Evolutionary conservation across 371 early-diverging fungal species (phyloP), one percentile per base, ranked within the genome.

Genomic region (Pancytospora philotis): DNA sequence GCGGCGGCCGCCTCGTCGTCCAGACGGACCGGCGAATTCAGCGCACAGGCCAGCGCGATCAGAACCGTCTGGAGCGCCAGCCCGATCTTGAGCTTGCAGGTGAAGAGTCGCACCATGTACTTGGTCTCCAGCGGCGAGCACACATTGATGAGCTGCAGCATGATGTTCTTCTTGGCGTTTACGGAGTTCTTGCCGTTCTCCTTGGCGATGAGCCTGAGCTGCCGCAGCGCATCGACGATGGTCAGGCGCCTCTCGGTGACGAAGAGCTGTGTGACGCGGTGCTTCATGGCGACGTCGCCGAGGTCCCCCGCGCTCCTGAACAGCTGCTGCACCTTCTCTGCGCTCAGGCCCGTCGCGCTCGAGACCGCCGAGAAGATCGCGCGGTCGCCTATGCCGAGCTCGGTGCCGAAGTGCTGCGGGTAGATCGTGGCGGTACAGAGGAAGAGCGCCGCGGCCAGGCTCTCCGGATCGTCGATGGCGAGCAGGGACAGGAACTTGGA

Each of bases 51-150:
- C 41, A 82, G 55, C 22, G 69, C 34, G 38, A 72, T 74, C 32
- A 82, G 58, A 8, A 78, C 76, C 62, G 79, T 82, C 64, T 80
- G 79, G 3, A 76, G 64, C 0, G 79, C 76, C 0, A 82, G 37
- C 10, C 81, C 81, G 48, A 80, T 76, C 63, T 82, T 82, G 25
- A 82, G 52, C 37, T 76, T 79, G 34, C 77, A 73, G 50, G 80
- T 81, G 41, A 80, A 70, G 16, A 80, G 30, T 45, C 82, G 49
- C 37, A 82, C 56, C 0, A 82, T 39, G 69, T 77, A 82, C 53
- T 79, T 82, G 0, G 66, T 41, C 68, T 82, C 81, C 38, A 69
- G 28, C n/a, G 72, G 63, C 22, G 62, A 60, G 31, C 55, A 55
- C 27, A 61, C 66, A 6, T 68, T 16, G 6, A 82, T 72, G 19